Evolutionary conservation across 139 green algal genomes (phyloP).

Genomic region (Ulvella scutata): DNA sequence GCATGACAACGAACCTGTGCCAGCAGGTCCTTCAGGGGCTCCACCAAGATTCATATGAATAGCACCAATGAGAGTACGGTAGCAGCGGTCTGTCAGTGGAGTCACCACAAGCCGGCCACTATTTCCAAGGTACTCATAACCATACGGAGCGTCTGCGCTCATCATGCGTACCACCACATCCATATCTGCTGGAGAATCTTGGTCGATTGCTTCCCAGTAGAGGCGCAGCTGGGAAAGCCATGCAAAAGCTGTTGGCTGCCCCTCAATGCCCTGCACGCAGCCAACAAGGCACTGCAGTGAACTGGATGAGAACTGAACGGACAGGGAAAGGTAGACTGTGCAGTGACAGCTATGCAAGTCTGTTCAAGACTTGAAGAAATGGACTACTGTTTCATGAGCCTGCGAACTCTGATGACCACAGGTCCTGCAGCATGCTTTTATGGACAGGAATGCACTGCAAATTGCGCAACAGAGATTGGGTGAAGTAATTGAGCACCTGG

Average conservation of each 20-base stretch:
- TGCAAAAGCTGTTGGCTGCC: conserved; percentile 39
- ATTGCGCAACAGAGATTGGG: too few relatives aligned
- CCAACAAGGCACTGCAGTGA: too few relatives aligned
- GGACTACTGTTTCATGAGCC: too few relatives aligned
- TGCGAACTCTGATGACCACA: too few relatives aligned
- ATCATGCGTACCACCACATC: conserved; percentile 58
- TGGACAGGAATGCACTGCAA: too few relatives aligned
- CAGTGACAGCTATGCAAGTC: too few relatives aligned
- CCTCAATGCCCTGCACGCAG: conserved; percentile 29
- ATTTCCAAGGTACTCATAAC: conserved; percentile 71
- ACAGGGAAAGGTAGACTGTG: too few relatives aligned
- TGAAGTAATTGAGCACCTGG: conserved; percentile 6
- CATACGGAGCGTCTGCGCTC: conserved; percentile 53
- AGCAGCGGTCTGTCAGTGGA: conserved; percentile 59
- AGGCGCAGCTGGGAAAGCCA: conserved; percentile 59
- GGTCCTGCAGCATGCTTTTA: too few relatives aligned
- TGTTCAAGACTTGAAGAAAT: too few relatives aligned
- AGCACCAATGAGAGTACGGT: conserved; percentile 56
- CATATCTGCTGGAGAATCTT: conserved; percentile 20
- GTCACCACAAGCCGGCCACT: conserved; percentile 53
- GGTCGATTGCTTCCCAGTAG: conserved; percentile 47
- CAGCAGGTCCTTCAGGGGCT: conserved; percentile 41
- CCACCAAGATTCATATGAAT: conserved; percentile 61
- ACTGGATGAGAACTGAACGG: too few relatives aligned
- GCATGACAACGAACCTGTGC: too few relatives aligned